Evolutionary conservation across 805 yeast species (phyloP).

Genomic region (Sugiyamaella marilandica): DNA sequence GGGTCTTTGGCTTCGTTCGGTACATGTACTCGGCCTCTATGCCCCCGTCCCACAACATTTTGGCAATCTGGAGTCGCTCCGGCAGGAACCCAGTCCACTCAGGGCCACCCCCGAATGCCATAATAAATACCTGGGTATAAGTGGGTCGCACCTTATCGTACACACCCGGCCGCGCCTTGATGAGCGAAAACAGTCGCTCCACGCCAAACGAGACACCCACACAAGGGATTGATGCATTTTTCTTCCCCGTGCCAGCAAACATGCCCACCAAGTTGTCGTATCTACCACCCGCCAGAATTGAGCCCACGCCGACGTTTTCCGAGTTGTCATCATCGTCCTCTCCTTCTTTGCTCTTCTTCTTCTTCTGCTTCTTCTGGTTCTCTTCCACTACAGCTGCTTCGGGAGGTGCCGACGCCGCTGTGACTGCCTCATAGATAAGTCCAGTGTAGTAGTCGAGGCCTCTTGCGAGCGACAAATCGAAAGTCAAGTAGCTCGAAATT

Average conservation of each 20-base stretch:
- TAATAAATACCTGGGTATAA: slow-evolving; percentile 87
- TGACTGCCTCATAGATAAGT: slow-evolving; percentile 92
- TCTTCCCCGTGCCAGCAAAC: slow-evolving; percentile 81
- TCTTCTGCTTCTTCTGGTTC: slow-evolving; percentile 21
- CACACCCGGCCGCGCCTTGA: slow-evolving; percentile 67
- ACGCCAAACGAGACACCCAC: slow-evolving; percentile 97
- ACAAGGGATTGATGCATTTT: slow-evolving; percentile 80
- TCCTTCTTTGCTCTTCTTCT: slow-evolving; percentile 32
- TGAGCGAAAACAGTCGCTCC: slow-evolving; percentile 86
- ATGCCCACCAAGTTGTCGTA: slow-evolving; percentile 95
- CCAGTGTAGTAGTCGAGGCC: slow-evolving; percentile 98
- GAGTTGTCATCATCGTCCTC: slow-evolving; percentile 84
- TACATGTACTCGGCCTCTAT: slow-evolving; percentile 88
- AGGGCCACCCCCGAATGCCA: slow-evolving; percentile 99
- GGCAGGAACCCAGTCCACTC: slow-evolving; percentile 90
- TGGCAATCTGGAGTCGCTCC: slow-evolving; percentile 86
- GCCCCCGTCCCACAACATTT: slow-evolving; percentile 80
- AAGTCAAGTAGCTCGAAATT: slow-evolving; percentile 55
- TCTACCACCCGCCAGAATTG: slow-evolving; percentile 98
- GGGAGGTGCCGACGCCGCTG: slow-evolving; percentile 95
- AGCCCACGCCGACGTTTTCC: slow-evolving; percentile 96
- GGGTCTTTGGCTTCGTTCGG: slow-evolving; percentile 88
- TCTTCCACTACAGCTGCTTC: slow-evolving; percentile 24
- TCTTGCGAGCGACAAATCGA: slow-evolving; percentile 93
- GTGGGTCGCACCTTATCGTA: slow-evolving; percentile 69